Conservation (phyloP, 768 basidiomycete species). For the Boletus tomentosulus region DNA sequence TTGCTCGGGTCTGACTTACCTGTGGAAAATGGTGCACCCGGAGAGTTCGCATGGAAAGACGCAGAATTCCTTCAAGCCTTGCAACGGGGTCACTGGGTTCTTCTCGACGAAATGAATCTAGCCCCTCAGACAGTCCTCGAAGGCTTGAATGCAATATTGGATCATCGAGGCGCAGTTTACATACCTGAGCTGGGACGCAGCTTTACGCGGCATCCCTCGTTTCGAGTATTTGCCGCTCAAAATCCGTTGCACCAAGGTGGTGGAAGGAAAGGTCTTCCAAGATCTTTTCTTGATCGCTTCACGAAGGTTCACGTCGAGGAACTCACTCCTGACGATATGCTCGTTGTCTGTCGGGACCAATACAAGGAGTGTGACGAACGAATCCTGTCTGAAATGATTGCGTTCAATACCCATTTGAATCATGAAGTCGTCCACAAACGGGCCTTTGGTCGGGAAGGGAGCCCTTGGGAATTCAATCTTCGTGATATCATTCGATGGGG, state of each 20-base stretch:
- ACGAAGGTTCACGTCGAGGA: slow-evolving; percentile 96
- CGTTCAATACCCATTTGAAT: slow-evolving; percentile 71
- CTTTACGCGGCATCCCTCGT: slow-evolving; percentile 86
- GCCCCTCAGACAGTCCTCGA: slow-evolving; percentile 96
- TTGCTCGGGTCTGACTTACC: slow-evolving; percentile 96
- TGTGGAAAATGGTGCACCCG: slow-evolving; percentile 83
- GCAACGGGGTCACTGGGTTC: slow-evolving; percentile 96
- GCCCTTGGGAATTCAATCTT: slow-evolving; percentile 98
- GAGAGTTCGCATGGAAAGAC: slow-evolving; percentile 96
- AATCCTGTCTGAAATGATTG: slow-evolving; percentile 69
- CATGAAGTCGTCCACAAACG: slow-evolving; percentile 60
- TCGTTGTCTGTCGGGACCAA: slow-evolving; percentile 70
- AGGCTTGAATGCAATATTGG: slow-evolving; percentile 92
- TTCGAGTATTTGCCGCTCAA: slow-evolving; percentile 96
- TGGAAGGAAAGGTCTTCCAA: slow-evolving; percentile 94
- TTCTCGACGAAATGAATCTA: slow-evolving; percentile 98
- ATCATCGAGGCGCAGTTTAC: slow-evolving; percentile 92
- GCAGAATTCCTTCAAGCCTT: slow-evolving; percentile 92
- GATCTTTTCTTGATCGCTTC: slow-evolving; percentile 96
- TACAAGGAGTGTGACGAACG: slow-evolving; percentile 57
- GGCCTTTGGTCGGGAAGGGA: slow-evolving; percentile 71
- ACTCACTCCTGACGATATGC: slow-evolving; percentile 70
- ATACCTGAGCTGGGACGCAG: slow-evolving; percentile 92
- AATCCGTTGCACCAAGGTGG: slow-evolving; percentile 96
- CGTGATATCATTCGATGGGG: slow-evolving; percentile 93